phyloP scores from a whole-genome alignment of 495 filamentous ascomycete species.

The Penicillium pancosmium region DNA sequence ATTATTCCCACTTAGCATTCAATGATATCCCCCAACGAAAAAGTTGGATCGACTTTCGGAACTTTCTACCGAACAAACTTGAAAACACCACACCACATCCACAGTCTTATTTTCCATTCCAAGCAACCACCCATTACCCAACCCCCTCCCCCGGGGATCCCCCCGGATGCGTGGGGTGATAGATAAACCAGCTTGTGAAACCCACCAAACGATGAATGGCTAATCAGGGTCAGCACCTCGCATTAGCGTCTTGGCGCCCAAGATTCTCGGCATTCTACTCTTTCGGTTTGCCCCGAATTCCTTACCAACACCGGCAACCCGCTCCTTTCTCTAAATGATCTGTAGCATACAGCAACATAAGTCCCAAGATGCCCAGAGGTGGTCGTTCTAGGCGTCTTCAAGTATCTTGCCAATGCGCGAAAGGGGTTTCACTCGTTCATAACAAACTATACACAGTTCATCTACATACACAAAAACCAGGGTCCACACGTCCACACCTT shows the following conservation, averaged over 20 bases:
- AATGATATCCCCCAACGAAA: neutral
- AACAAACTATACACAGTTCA: too few relatives aligned
- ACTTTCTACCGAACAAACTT: too few relatives aligned
- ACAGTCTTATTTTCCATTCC: too few relatives aligned
- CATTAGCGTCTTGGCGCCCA: conserved; percentile 4
- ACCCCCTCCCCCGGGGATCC: neutral
- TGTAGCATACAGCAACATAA: neutral
- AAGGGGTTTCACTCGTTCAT: too few relatives aligned
- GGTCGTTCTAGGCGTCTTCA: too few relatives aligned
- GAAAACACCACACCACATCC: too few relatives aligned
- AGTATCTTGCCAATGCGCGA: too few relatives aligned
- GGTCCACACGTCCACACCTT: too few relatives aligned
- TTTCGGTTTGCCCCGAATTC: neutral
- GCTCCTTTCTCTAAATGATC: neutral
- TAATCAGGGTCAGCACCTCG: neutral
- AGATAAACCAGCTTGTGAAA: conserved; percentile 2
- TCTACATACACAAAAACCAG: too few relatives aligned
- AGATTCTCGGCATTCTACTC: neutral
- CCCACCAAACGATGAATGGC: neutral
- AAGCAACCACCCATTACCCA: too few relatives aligned
- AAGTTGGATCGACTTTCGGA: too few relatives aligned
- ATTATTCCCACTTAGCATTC: neutral
- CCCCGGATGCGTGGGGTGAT: neutral
- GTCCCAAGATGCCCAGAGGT: too few relatives aligned
- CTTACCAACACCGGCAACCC: conserved; percentile 4